These are phyloP conservation scores for Zymoseptoria brevis DNA, from an alignment of 2,329 filamentous ascomycete species.

Conservation along the genomic window DNA sequence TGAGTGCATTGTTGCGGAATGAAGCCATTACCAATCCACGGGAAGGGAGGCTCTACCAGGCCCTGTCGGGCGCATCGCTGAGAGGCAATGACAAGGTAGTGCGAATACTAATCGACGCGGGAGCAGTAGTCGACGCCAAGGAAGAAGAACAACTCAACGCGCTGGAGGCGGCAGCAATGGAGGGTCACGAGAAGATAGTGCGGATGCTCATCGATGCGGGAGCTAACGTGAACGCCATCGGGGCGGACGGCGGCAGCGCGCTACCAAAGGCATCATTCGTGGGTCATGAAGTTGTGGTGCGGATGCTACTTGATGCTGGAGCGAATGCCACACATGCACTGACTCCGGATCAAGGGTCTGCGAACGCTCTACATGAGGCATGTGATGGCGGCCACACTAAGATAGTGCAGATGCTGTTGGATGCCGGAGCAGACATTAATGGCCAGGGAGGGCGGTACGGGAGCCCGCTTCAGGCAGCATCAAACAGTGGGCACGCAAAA, in stretches of 20 bases:
- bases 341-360: no score
- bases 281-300: neutral
- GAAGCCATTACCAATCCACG: no score
- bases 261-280: conserved; percentile 8
- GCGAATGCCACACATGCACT: no score
- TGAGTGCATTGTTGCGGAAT: no score
- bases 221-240: no score
- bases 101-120: conserved; percentile 1
- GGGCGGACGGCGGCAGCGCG: neutral
- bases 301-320: conserved; percentile 6
- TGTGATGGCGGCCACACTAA: neutral
- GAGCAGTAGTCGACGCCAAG: conserved; percentile 13
- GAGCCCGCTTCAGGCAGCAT: neutral
- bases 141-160: conserved; percentile 5
- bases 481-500: conserved; percentile 1
- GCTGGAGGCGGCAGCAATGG: no score
- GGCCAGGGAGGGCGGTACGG: conserved; percentile 1
- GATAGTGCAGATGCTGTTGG: conserved; percentile 2
- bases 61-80: no score
- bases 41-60: no score
- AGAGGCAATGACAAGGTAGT: neutral
- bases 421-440: conserved; percentile 6
- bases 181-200: no score
- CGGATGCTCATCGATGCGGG: no score
- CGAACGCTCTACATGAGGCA: conserved; percentile 12